Conservation (phyloP, 2,329 filamentous ascomycete genomes). For the Exophiala viscosa region DNA sequence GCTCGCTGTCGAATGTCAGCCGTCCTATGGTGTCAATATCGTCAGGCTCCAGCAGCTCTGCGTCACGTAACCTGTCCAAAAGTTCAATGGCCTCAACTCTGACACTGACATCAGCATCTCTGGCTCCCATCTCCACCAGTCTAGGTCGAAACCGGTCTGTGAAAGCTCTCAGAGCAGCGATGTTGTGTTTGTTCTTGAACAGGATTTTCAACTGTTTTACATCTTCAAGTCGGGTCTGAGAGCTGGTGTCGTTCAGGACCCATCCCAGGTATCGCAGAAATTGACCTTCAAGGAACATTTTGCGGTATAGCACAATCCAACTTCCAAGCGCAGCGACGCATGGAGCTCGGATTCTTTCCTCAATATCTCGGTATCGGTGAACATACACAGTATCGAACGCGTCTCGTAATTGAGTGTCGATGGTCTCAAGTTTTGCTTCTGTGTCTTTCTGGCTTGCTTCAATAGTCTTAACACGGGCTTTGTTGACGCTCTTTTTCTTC, state of each 20-base stretch:
- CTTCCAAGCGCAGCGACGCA: constrained; percentile 80
- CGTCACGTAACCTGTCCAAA: constrained; percentile 75
- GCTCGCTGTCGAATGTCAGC: constrained; percentile 83
- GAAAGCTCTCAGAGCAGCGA: constrained; percentile 75
- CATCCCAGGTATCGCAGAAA: constrained; percentile 93
- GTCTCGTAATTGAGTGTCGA: constrained; percentile 71
- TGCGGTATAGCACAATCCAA: constrained; percentile 83
- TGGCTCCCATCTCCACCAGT: constrained; percentile 86
- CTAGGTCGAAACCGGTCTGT: constrained; percentile 86
- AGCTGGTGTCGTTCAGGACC: constrained; percentile 80
- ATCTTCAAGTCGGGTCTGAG: constrained; percentile 75
- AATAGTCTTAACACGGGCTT: constrained; percentile 69
- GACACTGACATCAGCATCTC: constrained; percentile 76
- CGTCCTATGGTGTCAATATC: constrained; percentile 87
- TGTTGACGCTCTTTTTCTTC: constrained; percentile 70
- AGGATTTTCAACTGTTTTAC: constrained; percentile 76
- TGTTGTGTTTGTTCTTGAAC: constrained; percentile 74
- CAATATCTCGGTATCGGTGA: constrained; percentile 91
- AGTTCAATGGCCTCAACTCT: constrained; percentile 76
- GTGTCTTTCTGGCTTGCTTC: constrained; percentile 69
- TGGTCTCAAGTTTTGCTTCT: constrained; percentile 63
- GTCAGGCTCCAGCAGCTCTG: constrained; percentile 81
- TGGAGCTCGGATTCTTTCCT: constrained; percentile 81
- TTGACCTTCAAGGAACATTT: constrained; percentile 82
- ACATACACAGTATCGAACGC: constrained; percentile 92